Base-by-base conservation (phyloP, 352 stramenopile species). In the Globisporangium carolinianum region DNA sequence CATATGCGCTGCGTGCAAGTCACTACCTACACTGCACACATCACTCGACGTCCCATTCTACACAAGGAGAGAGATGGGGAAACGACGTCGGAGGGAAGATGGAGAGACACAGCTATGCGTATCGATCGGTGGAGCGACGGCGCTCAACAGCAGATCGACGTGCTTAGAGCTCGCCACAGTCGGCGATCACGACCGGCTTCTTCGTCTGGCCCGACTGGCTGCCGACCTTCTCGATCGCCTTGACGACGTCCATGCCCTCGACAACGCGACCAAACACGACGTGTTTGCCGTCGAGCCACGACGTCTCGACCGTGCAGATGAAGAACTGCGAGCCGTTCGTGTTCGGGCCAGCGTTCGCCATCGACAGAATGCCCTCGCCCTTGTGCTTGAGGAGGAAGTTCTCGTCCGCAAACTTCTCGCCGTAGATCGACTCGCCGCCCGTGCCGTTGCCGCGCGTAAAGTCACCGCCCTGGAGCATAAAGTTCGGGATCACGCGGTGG, bases 311-410 rank as follows among this genome's bases (percentile, higher is more conserved):
- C 38, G 87, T 97, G 76, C 83, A 95, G 56, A 99, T 96, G 75
- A 98, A 98, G 75, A 99, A 99, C 75, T 98, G 94, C 65, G 89
- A 98, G 53, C 91, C 90, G 75, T 99, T 99, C 15, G 95, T 98
- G 83, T 99, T 86, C n/a, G 82, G 83, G 10, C 97, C 97, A 37
- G 86, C 86, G 75, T 99, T 99, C 36, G 95, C 96, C 95, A 98
- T 98, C 46, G 87, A 96, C 45, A 99, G 67, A 24, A 97, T 91
- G 47, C 95, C 95, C 45, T 89, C 75, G 50, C 85, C 76, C 68
- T 86, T 89, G 83, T 99, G 97, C 65, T 66, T 86, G 58, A 97
- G 76, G 52, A 88, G 60, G 69, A 99, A 99, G 78, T 98, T 98
- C 73, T 98, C 89, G 68, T 99, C 97, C n/a, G 75, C 63, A 72